Evolutionary conservation across 2,329 filamentous ascomycete genomes (phyloP), one percentile per base, ranked within the genome.

Genomic region (Triangularia verruculosa): DNA sequence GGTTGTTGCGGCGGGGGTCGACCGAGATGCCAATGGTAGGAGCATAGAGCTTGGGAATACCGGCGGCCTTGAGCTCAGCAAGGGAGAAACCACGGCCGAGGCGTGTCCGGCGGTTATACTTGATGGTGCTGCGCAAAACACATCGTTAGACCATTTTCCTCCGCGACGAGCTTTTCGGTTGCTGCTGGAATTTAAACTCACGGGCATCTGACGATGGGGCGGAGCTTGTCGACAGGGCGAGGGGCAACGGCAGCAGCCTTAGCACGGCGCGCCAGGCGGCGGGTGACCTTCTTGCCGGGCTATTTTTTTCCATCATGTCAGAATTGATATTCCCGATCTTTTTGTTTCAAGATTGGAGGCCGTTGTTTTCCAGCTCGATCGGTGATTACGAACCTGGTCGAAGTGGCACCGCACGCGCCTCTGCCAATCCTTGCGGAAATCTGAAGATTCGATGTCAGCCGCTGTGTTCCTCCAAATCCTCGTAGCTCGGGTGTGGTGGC

Each of bases 391-490:
- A 64, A 96, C 94, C 93, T 98, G 95, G 87, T 99, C 93, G 86
- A 99, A 99, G 88, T 99, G 95, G 83, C 92, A 91, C 84, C 93
- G 92, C 79, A 99, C 95, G 85, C 93, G 92, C 85, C 93, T 92
- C 84, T 98, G 93, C 95, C 95, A 99, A 88, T 99, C 93, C 92
- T 97, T 97, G 85, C 92, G 93, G 92, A 97, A 97, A 81, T 97
- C 91, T 95, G 77, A 69, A 72, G 62, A 62, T 59, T 67, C 70
- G 65, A 67, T 80, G 74, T 82, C 81, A 78, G 74, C 73, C 74
- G 68, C 62, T 65, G 63, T 71, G 66, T 64, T 62, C 57, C 20
- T 67, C 64, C 61, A 15, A 24, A 11, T 55, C 28, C 34, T 54
- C 57, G 15, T 24, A 30, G 53, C 22, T 61, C 54, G 22, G 24